Base-by-base conservation (phyloP, 2,329 filamentous ascomycete species). In the Tolypocladium nubicola region DNA sequence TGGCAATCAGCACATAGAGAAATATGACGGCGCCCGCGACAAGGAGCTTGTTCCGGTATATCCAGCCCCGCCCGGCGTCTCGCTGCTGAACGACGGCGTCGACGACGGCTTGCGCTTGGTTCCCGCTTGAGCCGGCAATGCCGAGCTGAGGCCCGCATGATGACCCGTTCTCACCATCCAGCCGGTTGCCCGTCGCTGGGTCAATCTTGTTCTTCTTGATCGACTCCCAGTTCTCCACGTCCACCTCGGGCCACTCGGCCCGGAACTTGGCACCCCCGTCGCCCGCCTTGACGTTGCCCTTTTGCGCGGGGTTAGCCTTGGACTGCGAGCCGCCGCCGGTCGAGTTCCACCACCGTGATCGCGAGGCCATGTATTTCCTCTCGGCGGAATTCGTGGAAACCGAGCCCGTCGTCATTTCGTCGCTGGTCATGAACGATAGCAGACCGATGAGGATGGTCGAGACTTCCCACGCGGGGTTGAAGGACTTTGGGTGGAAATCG, bases 391-490 rank as follows among this genome's bases (percentile, higher is more conserved):
- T 87, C 21, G 86, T 89, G 7, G 87, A 86, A 37, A 99, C 84
- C 37, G 87, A 92, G 2, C 94, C 94, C 0, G 94, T 97, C 0
- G 94, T 99, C 88, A 97, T 97, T 76, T 99, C 94, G 69, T 99
- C 93, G 63, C 89, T 90, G 2, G 93, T 97, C 94, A 99, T 99
- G 74, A 99, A 99, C 43, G 89, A 95, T 61, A 97, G 78, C 35
- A 99, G 82, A 11, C 94, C 94, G 57, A 96, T 95, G 19, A 99
- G 78, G 62, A 99, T 99, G 0, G 94, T 99, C 56, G 88, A 93
- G 9, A 99, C 94, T 68, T 96, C 93, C 94, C 94, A 99, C 1
- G 94, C 92, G 2, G 94, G 94, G 71, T 99, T 99, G 79, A 97
- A 99, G 35, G 88, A 93, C 72, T 96, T 96, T 4, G 94, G 94